Evolutionary conservation across 2,329 filamentous ascomycete genomes (phyloP), one percentile per base, ranked within the genome.

Genomic region (Diaporthe vaccinii): DNA sequence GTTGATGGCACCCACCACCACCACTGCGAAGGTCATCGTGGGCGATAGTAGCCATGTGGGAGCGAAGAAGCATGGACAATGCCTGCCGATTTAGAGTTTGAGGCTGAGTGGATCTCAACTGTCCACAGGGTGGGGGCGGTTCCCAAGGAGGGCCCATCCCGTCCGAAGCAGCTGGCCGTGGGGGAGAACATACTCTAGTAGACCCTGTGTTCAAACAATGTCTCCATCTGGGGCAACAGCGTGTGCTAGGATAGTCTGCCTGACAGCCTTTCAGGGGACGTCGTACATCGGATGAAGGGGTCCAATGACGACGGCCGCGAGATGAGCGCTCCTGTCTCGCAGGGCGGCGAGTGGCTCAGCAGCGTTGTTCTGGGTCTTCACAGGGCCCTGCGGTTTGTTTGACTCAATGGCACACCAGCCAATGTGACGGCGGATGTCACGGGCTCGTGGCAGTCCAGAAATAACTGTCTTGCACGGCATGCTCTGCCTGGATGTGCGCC

Each of bases 61-160:
- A 25, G 46, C 46, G 39, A 39, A 36, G 14, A 39, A 53, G 14
- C 65, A 68, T 53, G 65, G 65, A 34, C 8, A 55, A 55, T 69
- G 65, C 65, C 34, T 55, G 65, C 34, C 15, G 34, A 55, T 69
- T 69, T 55, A 69, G 49, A 69, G 65, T 69, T 69, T 69, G 65
- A 69, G 65, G 65, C 65, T 55, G 46, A 51, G 65, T 69, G 65
- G 49, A 55, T 69, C 65, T 15, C 41, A 15, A 41, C 44, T 25
- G 46, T 68, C 14, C 31, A 36, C 44, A 39, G 34, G 46, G 46
- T 69, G 65, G 62, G 44, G 62, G 62, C n/a, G 28, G 44, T 67
- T 67, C 44, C 34, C 28, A 17, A 51, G 34, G 36, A 55, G 49
- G 49, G 9, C 25, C 39, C 46, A 55, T 41, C 34, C 65, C 49